Evolutionary conservation across 2,329 filamentous ascomycete species (phyloP), one percentile per base, ranked within the genome.

Genomic region (Fonsecaea nubica): DNA sequence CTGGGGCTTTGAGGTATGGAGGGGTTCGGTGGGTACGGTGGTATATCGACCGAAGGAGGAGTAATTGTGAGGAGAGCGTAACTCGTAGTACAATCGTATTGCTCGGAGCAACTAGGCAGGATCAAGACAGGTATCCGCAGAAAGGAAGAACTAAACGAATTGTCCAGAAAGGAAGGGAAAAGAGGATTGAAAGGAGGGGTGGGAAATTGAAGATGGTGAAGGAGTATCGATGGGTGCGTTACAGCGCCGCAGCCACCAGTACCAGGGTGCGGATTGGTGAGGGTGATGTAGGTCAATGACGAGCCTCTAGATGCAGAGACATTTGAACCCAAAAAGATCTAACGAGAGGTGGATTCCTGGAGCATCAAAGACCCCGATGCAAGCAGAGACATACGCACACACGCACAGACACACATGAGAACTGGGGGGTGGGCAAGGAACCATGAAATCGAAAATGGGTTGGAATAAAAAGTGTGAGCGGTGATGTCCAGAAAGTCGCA

Each of bases 401-500:
- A 25, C 1, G 9, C 38, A 13, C 15, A 13, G 6, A 40, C 15
- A 13, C 38, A 40, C 10, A 13, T 1, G 15, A 13, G 6, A 21
- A 45, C 4, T 25, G 45, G 45, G 45, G 45, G 8, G 25, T 18
- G 25, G 25, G 25, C 21, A 4, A 13, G 36, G 13, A 40, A 40
- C n/a, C 18, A 50, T 25, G 18, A 50, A 45, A 45, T 21, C 18
- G 18, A 50, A 50, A 25, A 50, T 9, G 21, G 6, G 45, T 3
- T n/a, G 25, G 48, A 61, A 54, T 40, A 57, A 30, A 15, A 15
- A 5, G 48, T 45, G 50, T 7, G 35, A 62, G 59, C 59, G 59
- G 59, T 62, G 48, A 62, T 62, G 59, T 62, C 59, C 59, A 62
- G 58, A 52, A 25, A 25, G 25, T 25, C 40, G 45, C 42, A 35